Evolutionary conservation across 495 filamentous ascomycete genomes (phyloP).

Genomic region (Annulohypoxylon maeteangense): DNA sequence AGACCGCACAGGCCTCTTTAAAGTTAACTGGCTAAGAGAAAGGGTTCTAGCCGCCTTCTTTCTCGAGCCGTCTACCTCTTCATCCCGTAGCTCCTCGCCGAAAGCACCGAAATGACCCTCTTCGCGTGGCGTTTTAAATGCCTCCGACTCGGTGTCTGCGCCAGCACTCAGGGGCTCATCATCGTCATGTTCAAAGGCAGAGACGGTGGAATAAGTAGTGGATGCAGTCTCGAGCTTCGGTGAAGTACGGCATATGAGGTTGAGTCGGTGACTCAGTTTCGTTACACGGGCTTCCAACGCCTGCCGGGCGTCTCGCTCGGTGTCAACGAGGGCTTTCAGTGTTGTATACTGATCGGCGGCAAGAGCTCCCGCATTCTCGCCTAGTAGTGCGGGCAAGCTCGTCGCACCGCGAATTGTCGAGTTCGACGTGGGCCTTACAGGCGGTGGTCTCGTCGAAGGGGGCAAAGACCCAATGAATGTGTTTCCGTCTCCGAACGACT

Average conservation of each 20-base stretch:
- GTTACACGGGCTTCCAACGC: constrained; percentile 63
- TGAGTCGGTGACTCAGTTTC: constrained; percentile 57
- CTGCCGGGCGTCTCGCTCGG: constrained; percentile 60
- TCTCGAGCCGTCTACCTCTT: constrained; percentile 51
- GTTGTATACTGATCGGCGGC: constrained; percentile 51
- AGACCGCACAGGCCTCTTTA: constrained; percentile 38
- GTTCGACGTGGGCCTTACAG: constrained; percentile 51
- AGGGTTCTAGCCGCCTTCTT: constrained; percentile 59
- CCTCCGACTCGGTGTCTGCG: constrained; percentile 48
- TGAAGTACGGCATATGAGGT: constrained; percentile 51
- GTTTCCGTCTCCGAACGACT: constrained; percentile 56
- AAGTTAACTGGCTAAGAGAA: constrained; percentile 62
- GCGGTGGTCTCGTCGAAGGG: constrained; percentile 47
- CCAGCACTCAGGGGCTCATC: constrained; percentile 44
- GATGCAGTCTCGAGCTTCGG: constrained; percentile 39
- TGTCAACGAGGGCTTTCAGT: constrained; percentile 57
- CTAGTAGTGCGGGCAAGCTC: constrained; percentile 54
- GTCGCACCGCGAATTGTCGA: constrained; percentile 55
- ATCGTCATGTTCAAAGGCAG: constrained; percentile 52
- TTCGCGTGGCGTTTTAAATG: constrained; percentile 58
- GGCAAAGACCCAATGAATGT: constrained; percentile 52
- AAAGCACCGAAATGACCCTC: constrained; percentile 58
- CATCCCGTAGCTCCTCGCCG: constrained; percentile 54
- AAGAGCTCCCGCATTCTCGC: constrained; percentile 41
- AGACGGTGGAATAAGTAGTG: constrained; percentile 42